Evolutionary conservation across 2,329 filamentous ascomycete genomes (phyloP).

Genomic region (Didymella exigua): DNA sequence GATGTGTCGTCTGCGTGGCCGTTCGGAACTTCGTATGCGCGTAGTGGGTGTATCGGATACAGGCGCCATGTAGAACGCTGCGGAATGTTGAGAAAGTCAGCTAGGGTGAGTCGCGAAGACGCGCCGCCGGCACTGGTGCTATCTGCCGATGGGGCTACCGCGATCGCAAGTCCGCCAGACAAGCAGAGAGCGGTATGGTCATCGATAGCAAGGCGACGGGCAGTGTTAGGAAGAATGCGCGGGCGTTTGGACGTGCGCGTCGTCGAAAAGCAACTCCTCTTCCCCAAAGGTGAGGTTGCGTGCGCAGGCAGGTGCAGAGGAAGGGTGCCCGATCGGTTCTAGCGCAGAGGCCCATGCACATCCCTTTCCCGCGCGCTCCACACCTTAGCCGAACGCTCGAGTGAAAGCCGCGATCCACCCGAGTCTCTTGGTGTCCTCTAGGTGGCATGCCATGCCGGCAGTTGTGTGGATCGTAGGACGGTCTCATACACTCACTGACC

Average conservation of each 20-base stretch:
- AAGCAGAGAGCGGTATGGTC: conserved; percentile 25
- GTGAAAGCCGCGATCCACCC: conserved; percentile 6
- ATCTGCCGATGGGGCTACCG: conserved; percentile 31
- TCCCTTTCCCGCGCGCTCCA: conserved; percentile 8
- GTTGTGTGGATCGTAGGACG: not conserved
- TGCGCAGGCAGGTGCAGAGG: conserved; percentile 10
- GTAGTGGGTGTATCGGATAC: conserved; percentile 44
- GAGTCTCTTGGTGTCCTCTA: not conserved
- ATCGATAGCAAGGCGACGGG: conserved; percentile 26
- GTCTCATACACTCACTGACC: not conserved
- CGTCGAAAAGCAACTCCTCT: conserved; percentile 12
- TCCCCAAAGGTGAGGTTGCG: conserved; percentile 22
- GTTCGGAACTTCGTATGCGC: conserved; percentile 44
- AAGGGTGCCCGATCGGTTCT: conserved; percentile 1
- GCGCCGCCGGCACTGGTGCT: conserved; percentile 39
- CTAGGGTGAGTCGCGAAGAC: conserved; percentile 37
- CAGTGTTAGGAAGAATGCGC: conserved; percentile 20
- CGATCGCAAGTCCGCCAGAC: conserved; percentile 37
- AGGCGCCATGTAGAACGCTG: conserved; percentile 41
- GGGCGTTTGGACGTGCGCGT: conserved; percentile 27
- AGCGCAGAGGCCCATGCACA: not conserved
- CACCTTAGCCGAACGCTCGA: conserved; percentile 13
- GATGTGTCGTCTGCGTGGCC: conserved; percentile 41
- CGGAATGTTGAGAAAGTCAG: conserved; percentile 33
- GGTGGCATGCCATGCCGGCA: not conserved